Evolutionary conservation across 2,329 filamentous ascomycete species (phyloP).

Genomic region (Lachnum nothofagi): DNA sequence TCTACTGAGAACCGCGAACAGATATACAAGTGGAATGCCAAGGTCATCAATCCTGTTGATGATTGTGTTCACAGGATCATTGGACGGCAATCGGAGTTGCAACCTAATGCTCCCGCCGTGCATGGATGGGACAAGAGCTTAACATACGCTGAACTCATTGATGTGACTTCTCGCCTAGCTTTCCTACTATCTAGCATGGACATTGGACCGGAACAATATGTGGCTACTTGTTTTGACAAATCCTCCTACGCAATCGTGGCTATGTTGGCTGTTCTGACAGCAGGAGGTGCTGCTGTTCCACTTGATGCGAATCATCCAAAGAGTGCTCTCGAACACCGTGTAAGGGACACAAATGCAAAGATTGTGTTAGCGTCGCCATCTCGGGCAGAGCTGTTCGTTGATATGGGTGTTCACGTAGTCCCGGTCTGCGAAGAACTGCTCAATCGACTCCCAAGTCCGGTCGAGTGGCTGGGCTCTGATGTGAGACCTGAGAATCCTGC

Average conservation of each 20-base stretch:
- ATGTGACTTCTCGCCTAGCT: conserved; percentile 16
- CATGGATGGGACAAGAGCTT: conserved; percentile 31
- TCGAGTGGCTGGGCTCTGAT: neutral
- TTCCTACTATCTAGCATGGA: conserved; percentile 11
- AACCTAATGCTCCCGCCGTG: conserved; percentile 11
- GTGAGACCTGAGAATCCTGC: conserved; percentile 9
- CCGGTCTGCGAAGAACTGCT: conserved; percentile 3
- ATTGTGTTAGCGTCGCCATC: conserved; percentile 3
- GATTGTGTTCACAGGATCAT: conserved; percentile 8
- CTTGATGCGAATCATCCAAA: conserved; percentile 32
- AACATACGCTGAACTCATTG: conserved; percentile 18
- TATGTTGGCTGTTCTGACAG: conserved; percentile 25
- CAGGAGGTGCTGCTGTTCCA: conserved; percentile 26
- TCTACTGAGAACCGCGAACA: conserved; percentile 4
- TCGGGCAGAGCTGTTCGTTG: neutral
- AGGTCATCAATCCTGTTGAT: neutral
- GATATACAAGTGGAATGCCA: conserved; percentile 7
- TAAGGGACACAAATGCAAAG: conserved; percentile 2
- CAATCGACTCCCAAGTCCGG: neutral
- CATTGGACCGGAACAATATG: conserved; percentile 14
- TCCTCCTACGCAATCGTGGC: conserved; percentile 24
- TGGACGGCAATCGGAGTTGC: neutral
- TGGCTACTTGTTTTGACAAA: conserved; percentile 29
- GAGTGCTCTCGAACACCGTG: conserved; percentile 6
- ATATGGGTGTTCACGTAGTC: conserved; percentile 1